Evolutionary conservation across 768 basidiomycete species (phyloP).

Genomic region (Rhodotorula kratochvilovae): DNA sequence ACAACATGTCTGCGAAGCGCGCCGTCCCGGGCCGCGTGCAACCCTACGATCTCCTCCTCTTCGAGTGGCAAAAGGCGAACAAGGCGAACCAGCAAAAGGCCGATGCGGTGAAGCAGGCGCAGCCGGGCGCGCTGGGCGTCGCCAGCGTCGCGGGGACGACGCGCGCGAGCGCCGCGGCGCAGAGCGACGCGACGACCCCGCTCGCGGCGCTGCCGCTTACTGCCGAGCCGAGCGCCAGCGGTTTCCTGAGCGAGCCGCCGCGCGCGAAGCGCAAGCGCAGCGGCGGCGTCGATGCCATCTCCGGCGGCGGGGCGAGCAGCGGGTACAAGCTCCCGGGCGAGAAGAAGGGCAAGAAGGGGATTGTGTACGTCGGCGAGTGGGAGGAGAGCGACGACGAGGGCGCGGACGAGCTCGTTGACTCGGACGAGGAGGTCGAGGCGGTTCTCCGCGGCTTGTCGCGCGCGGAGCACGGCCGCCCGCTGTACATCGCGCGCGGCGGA

Average conservation of each 20-base stretch:
- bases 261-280: neutral
- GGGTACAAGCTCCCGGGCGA: neutral
- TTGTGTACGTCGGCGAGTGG: constrained; percentile 57
- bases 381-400: constrained; percentile 62
- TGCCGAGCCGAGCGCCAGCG: no score
- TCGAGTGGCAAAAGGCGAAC: constrained; percentile 64
- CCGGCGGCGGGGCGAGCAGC: no score
- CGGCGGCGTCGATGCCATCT: neutral
- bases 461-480: constrained; percentile 1
- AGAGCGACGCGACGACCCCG: neutral
- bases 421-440: constrained; percentile 76
- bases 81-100: constrained; percentile 42
- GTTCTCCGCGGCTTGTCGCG: constrained; percentile 54
- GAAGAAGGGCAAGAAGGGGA: constrained; percentile 62
- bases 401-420: constrained; percentile 55
- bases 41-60: constrained; percentile 74
- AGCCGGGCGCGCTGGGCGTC: neutral
- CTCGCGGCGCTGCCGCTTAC: neutral
- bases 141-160: neutral
- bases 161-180: neutral
- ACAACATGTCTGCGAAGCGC: constrained; percentile 94
- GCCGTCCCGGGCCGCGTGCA: constrained; percentile 80
- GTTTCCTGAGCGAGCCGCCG: no score
- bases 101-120: neutral
- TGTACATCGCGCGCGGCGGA: constrained; percentile 63